Evolutionary conservation across 495 filamentous ascomycete genomes (phyloP).

Genomic region (Mycothermus thermophilus): DNA sequence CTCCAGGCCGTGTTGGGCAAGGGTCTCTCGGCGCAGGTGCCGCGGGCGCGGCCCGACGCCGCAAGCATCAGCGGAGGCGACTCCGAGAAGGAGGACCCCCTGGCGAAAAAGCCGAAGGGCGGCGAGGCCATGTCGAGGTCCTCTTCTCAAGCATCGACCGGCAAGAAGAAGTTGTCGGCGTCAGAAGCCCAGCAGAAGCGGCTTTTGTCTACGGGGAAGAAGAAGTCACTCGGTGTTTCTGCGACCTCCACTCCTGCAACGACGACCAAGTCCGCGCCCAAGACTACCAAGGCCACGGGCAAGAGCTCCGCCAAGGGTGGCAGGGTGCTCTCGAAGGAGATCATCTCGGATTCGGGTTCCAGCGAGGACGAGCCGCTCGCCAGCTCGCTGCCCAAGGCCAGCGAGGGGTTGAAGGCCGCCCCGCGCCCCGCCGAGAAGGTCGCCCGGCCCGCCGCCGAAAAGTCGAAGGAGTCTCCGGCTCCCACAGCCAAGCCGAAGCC

Average conservation of each 20-base stretch:
- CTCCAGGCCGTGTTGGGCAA: slow-evolving; percentile 48
- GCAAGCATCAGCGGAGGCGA: slow-evolving; percentile 43
- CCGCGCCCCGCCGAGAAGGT: slow-evolving; percentile 16
- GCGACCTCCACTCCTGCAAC: slow-evolving; percentile 10
- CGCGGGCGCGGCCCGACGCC: slow-evolving; percentile 44
- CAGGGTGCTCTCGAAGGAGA: slow-evolving; percentile 46
- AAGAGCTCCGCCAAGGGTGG: slow-evolving; percentile 11
- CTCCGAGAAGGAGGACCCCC: slow-evolving; percentile 27
- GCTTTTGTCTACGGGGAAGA: slow-evolving; percentile 42
- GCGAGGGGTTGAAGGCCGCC: slow-evolving; percentile 15
- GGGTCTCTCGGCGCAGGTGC: slow-evolving; percentile 42
- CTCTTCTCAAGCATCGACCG: slow-evolving; percentile 34
- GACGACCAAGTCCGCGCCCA: slow-evolving; percentile 24
- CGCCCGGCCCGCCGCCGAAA: slow-evolving; percentile 21
- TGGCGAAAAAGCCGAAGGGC: slow-evolving; percentile 25
- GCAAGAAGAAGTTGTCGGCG: slow-evolving; percentile 47
- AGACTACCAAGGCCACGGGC: slow-evolving; percentile 13
- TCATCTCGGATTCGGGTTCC: slow-evolving; percentile 63
- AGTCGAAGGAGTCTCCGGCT: slow-evolving; percentile 12
- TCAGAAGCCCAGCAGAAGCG: slow-evolving; percentile 51
- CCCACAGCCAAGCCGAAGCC: slow-evolving; percentile 9
- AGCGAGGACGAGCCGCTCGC: slow-evolving; percentile 40
- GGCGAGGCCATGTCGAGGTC: slow-evolving; percentile 41
- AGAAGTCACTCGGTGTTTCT: slow-evolving; percentile 17
- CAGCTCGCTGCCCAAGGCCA: slow-evolving; percentile 23